Percentiles rank a stretch among this genome's conserved stretches.
Evolutionary conservation across 192 early-diverging fungal genomes (phyloP).

Genomic region (Lunasporangiospora selenospora): DNA sequence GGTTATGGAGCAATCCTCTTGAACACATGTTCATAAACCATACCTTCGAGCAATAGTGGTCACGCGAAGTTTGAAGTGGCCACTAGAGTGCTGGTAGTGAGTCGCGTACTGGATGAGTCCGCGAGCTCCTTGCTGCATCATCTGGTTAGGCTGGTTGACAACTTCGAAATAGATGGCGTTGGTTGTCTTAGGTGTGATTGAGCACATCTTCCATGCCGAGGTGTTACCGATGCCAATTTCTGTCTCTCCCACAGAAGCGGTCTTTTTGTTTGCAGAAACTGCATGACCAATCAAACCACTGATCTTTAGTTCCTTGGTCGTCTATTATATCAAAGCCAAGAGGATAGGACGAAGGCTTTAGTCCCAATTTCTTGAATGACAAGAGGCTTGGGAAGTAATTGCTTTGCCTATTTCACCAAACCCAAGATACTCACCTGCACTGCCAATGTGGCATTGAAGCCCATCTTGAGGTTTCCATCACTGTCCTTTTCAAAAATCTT

Average conservation of each 20-base stretch:
- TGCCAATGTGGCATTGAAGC: slow-evolving; percentile 96
- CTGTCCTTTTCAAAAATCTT: slow-evolving; percentile 92
- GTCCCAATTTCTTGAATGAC: neutral
- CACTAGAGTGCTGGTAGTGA: slow-evolving; percentile 94
- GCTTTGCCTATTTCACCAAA: neutral
- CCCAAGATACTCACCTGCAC: slow-evolving; percentile 71
- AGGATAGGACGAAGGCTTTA: neutral
- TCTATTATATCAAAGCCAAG: slow-evolving; percentile 55
- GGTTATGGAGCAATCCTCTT: too few species aligned
- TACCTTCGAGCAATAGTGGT: slow-evolving; percentile 92
- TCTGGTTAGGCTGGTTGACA: slow-evolving; percentile 84
- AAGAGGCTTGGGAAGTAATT: neutral
- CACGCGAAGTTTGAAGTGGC: slow-evolving; percentile 89
- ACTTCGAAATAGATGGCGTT: slow-evolving; percentile 97
- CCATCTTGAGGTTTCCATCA: slow-evolving; percentile 90
- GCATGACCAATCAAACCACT: slow-evolving; percentile 98
- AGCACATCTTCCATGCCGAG: slow-evolving; percentile 94
- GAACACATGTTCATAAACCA: too few species aligned
- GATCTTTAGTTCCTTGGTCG: slow-evolving; percentile 93
- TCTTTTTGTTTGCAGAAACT: slow-evolving; percentile 89
- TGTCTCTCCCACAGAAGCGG: slow-evolving; percentile 91
- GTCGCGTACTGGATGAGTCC: slow-evolving; percentile 97
- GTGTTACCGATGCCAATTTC: slow-evolving; percentile 98
- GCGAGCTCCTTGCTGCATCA: slow-evolving; percentile 79
- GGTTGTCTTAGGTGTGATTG: slow-evolving; percentile 85